Evolutionary conservation across 257 asterid species (phyloP), one percentile per base, ranked within the genome.

Genomic region (Pogostemon cablin): DNA sequence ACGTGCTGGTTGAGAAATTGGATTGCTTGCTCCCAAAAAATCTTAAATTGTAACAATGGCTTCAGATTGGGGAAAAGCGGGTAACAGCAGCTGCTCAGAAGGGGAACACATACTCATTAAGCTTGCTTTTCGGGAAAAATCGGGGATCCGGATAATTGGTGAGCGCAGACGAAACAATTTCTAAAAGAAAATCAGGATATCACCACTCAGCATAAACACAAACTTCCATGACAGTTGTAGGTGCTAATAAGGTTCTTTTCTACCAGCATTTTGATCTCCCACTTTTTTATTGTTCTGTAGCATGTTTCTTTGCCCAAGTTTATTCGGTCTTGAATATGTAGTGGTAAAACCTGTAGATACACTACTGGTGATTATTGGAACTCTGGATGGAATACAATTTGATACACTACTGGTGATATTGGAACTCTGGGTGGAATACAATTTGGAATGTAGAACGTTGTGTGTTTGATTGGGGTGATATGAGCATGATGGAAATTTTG

Each of bases 41-140:
- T 20, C 42, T 64, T 17, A 37, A 12, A 50, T 39, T 61, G 80
- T 43, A 37, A 25, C 46, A 69, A 68, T 75, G 77, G 75, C 56
- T 79, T 65, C 64, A 93, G 98, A 78, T 93, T 73, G 98, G 98
- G 59, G 92, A 79, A 63, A 93, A 83, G 74, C 85, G 97, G 34
- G 85, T 93, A 53, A 90, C 84, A 71, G 93, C 82, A 62, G 97
- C 97, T 6, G 90, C 90, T 25, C 79, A 88, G 80, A 86, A 86
- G 67, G 92, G 96, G 74, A 86, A 90, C 81, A 77, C 95, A 54
- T 93, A 93, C 84, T 88, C 98, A 0, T 6, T 93, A 83, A 60
- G 84, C 73, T 84, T 93, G 82, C 96, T 93, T 53, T 87, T 90
- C 32, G 91, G 85, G 63, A 82, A 87, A 72, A 82, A 79, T 79